phyloP scores from a whole-genome alignment of 225 moss, liverwort and hornwort genomes.

The Ulota crispa region DNA sequence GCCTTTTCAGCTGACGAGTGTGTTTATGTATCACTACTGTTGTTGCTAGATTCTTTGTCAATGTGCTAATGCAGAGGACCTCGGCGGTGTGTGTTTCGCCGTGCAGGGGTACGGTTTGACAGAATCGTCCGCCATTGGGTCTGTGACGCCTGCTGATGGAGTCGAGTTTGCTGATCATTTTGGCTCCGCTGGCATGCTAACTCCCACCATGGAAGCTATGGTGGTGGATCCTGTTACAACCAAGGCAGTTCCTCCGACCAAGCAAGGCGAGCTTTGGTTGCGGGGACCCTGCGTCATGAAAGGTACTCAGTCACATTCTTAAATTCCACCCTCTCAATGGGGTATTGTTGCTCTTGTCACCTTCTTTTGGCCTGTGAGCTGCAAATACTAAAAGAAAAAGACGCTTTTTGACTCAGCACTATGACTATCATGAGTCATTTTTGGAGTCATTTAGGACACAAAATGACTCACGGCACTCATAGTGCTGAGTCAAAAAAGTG shows the following conservation, averaged over 20 bases:
- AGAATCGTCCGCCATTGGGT: conserved; percentile 53
- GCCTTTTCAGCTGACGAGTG: no score
- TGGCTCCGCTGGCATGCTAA: conserved; percentile 58
- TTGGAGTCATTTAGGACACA: no score
- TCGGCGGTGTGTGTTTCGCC: background rate
- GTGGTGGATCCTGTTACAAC: conserved; percentile 67
- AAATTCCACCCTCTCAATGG: background rate
- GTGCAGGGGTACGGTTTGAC: conserved; percentile 86
- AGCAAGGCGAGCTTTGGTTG: conserved; percentile 80
- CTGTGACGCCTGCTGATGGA: conserved; percentile 35
- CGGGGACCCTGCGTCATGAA: conserved; percentile 75
- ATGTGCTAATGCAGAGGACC: no score
- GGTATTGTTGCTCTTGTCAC: background rate
- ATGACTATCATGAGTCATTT: no score
- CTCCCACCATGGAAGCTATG: conserved; percentile 54
- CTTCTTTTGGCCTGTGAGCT: background rate
- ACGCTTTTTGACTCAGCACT: no score
- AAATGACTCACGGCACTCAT: no score
- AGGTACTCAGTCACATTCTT: conserved; percentile 39
- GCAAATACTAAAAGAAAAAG: no score
- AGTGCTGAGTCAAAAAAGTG: no score
- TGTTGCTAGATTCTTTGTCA: no score
- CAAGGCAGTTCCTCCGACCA: conserved; percentile 47
- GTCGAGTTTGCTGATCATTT: conserved; percentile 48
- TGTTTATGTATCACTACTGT: no score